phyloP scores from a whole-genome alignment of 768 basidiomycete genomes.

The Gloeostereum incarnatum region DNA sequence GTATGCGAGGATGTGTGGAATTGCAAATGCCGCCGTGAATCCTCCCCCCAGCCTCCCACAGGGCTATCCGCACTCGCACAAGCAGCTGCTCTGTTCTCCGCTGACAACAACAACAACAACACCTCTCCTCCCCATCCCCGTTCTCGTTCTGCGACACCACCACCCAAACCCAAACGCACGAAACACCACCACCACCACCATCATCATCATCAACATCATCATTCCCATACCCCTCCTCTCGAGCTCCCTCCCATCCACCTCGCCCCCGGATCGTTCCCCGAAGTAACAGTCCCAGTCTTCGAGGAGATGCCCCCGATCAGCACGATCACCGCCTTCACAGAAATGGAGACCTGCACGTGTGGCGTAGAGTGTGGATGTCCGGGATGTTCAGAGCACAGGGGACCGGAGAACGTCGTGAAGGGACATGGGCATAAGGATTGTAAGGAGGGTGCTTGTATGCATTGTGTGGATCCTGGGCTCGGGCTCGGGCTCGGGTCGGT shows the following conservation, averaged over 20 bases:
- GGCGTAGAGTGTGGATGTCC: conserved; percentile 63
- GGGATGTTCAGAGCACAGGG: conserved; percentile 66
- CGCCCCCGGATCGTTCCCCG: too few relatives aligned
- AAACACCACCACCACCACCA: conserved; percentile 12
- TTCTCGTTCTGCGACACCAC: not conserved
- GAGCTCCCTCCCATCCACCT: conserved; percentile 15
- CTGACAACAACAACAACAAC: too few relatives aligned
- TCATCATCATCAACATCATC: not conserved
- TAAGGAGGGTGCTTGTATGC: conserved; percentile 53
- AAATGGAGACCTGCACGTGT: conserved; percentile 67
- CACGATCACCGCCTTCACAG: conserved; percentile 47
- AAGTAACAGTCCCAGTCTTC: conserved; percentile 33
- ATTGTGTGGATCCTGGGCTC: conserved; percentile 34
- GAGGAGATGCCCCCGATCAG: conserved; percentile 53
- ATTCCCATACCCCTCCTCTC: conserved; percentile 36
- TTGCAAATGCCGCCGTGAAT: conserved; percentile 36
- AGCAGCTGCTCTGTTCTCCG: conserved; percentile 13
- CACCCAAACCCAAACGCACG: conserved; percentile 20
- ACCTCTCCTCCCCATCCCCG: not conserved
- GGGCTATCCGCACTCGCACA: conserved; percentile 25
- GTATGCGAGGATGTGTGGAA: conserved; percentile 44
- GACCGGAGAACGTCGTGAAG: conserved; percentile 31
- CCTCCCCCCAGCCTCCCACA: conserved; percentile 6
- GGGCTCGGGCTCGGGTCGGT: conserved; percentile 4
- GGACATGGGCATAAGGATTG: conserved; percentile 50